Conservation (phyloP, 2,329 filamentous ascomycete species). For the Aspergillus sergii region DNA sequence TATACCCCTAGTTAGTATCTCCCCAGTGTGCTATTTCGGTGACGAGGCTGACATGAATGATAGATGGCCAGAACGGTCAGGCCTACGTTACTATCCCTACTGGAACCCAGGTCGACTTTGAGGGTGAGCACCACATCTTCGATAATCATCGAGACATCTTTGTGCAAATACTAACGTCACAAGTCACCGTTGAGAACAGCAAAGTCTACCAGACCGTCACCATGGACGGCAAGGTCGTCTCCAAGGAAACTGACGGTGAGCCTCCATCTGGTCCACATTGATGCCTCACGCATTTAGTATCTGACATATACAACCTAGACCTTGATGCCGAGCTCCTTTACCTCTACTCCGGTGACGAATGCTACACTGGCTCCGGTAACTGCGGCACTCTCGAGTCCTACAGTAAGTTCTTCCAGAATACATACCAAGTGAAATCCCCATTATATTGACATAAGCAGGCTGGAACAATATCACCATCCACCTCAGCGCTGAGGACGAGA, state of each 20-base stretch:
- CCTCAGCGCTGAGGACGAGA: slow-evolving; percentile 17
- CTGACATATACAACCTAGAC: neutral
- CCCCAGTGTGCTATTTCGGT: no score
- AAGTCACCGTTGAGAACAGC: slow-evolving; percentile 18
- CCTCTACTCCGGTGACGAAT: slow-evolving; percentile 24
- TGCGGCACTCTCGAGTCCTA: slow-evolving; percentile 19
- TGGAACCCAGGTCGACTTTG: slow-evolving; percentile 18
- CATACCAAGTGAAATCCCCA: accelerated
- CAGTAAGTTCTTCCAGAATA: slow-evolving; percentile 9
- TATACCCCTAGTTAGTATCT: slow-evolving; percentile 20
- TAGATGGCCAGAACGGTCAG: slow-evolving; percentile 20
- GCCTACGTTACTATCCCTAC: slow-evolving; percentile 19
- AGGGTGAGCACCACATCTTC: slow-evolving; percentile 10
- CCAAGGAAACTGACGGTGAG: slow-evolving; percentile 22
- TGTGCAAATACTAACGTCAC: no score
- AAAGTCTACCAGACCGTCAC: slow-evolving; percentile 22
- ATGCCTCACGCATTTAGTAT: neutral
- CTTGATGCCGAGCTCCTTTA: slow-evolving; percentile 20
- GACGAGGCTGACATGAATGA: neutral
- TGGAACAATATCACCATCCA: slow-evolving; percentile 23
- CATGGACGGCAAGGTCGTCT: slow-evolving; percentile 18
- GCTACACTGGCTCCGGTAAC: slow-evolving; percentile 24
- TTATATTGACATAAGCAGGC: neutral
- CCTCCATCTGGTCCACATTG: neutral
- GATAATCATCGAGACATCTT: no score